These are phyloP conservation scores for Thelephora ganbajun DNA, from an alignment of 768 basidiomycete species.

Conservation along the genomic window DNA sequence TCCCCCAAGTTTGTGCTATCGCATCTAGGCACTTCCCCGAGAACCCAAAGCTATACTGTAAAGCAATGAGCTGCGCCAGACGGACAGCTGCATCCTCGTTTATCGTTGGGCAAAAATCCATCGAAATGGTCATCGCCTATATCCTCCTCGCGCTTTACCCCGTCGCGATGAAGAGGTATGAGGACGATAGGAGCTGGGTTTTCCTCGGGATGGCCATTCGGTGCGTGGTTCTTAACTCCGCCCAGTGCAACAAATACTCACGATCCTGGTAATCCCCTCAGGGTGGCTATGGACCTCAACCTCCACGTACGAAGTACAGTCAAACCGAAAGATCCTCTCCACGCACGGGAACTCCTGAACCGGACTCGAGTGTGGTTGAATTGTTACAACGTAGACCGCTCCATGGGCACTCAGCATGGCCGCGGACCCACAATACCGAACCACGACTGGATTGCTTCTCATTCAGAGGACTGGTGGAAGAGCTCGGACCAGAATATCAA, in stretches of 20 bases:
- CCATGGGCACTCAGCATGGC: slow-evolving; percentile 79
- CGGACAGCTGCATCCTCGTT: slow-evolving; percentile 66
- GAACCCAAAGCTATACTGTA: slow-evolving; percentile 54
- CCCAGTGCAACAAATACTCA: slow-evolving; percentile 5
- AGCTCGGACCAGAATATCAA: slow-evolving; percentile 52
- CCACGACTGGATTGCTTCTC: slow-evolving; percentile 61
- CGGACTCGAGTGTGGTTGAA: slow-evolving; percentile 84
- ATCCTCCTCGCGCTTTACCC: slow-evolving; percentile 67
- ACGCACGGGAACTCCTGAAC: slow-evolving; percentile 79
- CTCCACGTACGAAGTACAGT: slow-evolving; percentile 59
- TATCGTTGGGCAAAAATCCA: slow-evolving; percentile 62
- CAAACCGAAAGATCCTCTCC: slow-evolving; percentile 64
- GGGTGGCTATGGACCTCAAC: slow-evolving; percentile 82
- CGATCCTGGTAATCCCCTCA: slow-evolving; percentile 17
- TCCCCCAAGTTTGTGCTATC: slow-evolving; percentile 61
- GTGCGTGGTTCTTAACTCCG: slow-evolving; percentile 21
- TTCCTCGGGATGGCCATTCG: slow-evolving; percentile 83
- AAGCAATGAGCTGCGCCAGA: slow-evolving; percentile 63
- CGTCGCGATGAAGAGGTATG: slow-evolving; percentile 66
- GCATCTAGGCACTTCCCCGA: slow-evolving; percentile 70
- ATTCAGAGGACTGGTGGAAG: slow-evolving; percentile 59
- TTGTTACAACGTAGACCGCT: slow-evolving; percentile 85
- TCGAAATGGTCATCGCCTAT: slow-evolving; percentile 80
- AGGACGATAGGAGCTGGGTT: slow-evolving; percentile 83
- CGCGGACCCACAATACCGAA: slow-evolving; percentile 71